Evolutionary conservation across 108 stramenopile genomes (phyloP), one percentile per base, ranked within the genome.

Genomic region (Aurantiochytrium sp.): DNA sequence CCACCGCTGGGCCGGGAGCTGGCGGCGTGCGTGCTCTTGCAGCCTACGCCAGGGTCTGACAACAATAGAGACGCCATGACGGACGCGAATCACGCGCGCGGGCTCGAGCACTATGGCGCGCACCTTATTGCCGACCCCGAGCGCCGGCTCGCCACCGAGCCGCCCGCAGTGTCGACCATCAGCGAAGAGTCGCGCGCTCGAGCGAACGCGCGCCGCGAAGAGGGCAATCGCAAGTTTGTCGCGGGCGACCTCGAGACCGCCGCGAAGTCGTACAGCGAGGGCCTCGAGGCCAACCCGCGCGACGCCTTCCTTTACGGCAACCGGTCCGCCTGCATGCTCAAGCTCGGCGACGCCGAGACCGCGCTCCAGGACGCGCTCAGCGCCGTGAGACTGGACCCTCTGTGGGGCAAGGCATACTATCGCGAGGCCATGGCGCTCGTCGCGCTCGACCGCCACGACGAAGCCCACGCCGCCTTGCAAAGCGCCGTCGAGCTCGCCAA

Each of bases 371-470:
- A 81, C 45, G 73, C 73, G 0, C 19, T 81, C 8, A 12, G 19
- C 2, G 73, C 73, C 1, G 45, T 81, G 6, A 12, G 73, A 6
- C 39, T 81, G 6, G 30, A 81, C 2, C 39, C 73, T 12, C n/a
- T 19, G 6, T 81, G 73, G 73, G 73, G 73, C 36, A 81, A 81
- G 30, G 73, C 42, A 21, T 81, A 81, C 39, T 48, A 27, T 81
- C 73, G 73, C 6, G 73, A 81, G 32, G 73, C 73, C 0, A 22
- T 27, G 30, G 39, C 73, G 2, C 30, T 41, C 39, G 24, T 48
- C 27, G 73, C 73, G n/a, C 73, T 81, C 27, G 73, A 30, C 10
- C 73, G 39, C 8, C 24, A n/a, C 32, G 36, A 81, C 6, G 73
- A 41, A 24, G 73, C 73, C 36, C 36, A 39, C 0, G 73, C 73